Evolutionary conservation across 2,329 filamentous ascomycete species (phyloP).

Genomic region (Mycogone perniciosa): DNA sequence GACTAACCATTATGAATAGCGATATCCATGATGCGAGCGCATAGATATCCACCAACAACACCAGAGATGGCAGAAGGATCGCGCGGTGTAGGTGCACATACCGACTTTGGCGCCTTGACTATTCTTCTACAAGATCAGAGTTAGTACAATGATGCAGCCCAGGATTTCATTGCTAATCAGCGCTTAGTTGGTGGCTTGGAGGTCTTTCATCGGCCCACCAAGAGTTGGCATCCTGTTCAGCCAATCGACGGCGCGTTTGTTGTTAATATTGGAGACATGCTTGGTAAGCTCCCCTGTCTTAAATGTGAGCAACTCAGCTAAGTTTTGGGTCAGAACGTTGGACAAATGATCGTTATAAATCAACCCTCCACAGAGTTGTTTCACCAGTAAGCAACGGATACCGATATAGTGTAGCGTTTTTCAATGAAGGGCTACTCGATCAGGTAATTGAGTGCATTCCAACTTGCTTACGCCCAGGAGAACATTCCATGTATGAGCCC

Average conservation of each 20-base stretch:
- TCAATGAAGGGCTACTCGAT: neutral
- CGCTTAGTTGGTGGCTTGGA: neutral
- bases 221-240: neutral
- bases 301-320: neutral
- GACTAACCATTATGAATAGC: neutral
- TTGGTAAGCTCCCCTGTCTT: neutral
- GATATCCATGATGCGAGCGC: neutral
- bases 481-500: neutral
- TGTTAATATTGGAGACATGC: neutral
- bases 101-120: neutral
- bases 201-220: neutral
- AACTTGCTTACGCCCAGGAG: neutral
- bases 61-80: neutral
- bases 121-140: neutral
- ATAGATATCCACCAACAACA: neutral
- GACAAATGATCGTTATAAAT: neutral
- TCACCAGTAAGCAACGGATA: neutral
- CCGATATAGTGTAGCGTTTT: neutral
- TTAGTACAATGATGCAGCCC: neutral
- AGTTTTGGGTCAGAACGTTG: neutral
- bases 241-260: neutral
- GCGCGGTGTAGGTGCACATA: neutral
- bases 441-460: neutral
- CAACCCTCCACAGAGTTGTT: neutral
- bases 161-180: neutral